Conservation (phyloP, 2,329 filamentous ascomycete species). For the Colletotrichum destructivum region DNA sequence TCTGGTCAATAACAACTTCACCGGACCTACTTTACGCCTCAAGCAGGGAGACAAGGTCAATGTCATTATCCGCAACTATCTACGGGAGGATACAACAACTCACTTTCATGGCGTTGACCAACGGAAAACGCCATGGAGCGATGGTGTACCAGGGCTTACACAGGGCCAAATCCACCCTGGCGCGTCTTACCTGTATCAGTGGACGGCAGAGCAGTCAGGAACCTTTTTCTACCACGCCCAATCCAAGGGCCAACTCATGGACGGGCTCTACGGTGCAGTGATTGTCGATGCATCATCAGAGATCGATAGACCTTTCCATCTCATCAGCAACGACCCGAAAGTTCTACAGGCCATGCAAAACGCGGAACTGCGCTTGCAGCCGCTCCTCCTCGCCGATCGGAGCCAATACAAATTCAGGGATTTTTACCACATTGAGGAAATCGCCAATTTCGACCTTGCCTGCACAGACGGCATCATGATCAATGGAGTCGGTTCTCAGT, state of each 20-base stretch:
- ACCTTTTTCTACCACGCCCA: constrained; percentile 38
- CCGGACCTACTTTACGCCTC: constrained; percentile 35
- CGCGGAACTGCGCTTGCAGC: constrained; percentile 23
- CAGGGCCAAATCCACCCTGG: constrained; percentile 57
- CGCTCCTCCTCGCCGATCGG: constrained; percentile 42
- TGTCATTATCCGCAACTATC: constrained; percentile 47
- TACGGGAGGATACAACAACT: constrained; percentile 49
- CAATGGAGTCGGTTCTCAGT: neutral
- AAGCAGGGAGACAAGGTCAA: constrained; percentile 43
- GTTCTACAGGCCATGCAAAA: neutral
- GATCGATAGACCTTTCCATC: neutral
- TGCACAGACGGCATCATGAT: constrained; percentile 27
- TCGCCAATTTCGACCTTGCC: constrained; percentile 16
- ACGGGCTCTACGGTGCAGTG: constrained; percentile 39
- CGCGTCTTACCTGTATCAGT: constrained; percentile 53
- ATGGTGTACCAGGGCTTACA: constrained; percentile 61
- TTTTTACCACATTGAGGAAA: neutral
- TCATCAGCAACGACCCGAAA: neutral
- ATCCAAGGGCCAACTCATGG: constrained; percentile 26
- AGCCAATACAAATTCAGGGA: constrained; percentile 40
- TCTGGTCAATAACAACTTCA: constrained; percentile 41
- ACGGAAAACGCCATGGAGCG: constrained; percentile 57
- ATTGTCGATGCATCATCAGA: neutral
- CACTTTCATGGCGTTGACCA: constrained; percentile 48
- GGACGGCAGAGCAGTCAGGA: constrained; percentile 36